phyloP scores from a whole-genome alignment of 805 yeast genomes.

The Suhomyces sp. region DNA sequence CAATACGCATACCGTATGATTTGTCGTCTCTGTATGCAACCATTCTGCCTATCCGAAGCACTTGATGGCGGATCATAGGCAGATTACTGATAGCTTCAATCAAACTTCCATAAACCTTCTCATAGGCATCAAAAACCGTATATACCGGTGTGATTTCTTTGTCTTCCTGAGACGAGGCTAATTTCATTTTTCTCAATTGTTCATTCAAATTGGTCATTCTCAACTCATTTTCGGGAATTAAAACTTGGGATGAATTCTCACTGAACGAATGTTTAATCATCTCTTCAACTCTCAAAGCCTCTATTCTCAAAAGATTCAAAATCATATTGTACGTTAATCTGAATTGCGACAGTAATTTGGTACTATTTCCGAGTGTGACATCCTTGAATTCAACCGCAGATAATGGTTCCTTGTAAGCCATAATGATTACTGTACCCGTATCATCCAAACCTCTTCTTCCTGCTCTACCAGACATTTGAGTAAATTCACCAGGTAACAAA shows the following conservation, averaged over 20 bases:
- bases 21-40: slow-evolving; percentile 59
- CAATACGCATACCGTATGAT: slow-evolving; percentile 43
- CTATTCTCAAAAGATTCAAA: slow-evolving; percentile 84
- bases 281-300: slow-evolving; percentile 94
- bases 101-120: slow-evolving; percentile 43
- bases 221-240: slow-evolving; percentile 82
- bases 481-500: slow-evolving; percentile 91
- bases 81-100: slow-evolving; percentile 48
- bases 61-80: slow-evolving; percentile 45
- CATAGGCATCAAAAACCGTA: slow-evolving; percentile 46
- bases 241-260: slow-evolving; percentile 82
- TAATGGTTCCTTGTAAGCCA: slow-evolving; percentile 74
- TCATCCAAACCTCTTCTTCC: slow-evolving; percentile 95
- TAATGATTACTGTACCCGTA: slow-evolving; percentile 91
- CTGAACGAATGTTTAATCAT: slow-evolving; percentile 96
- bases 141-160: slow-evolving; percentile 47
- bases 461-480: slow-evolving; percentile 99
- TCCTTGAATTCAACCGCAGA: slow-evolving; percentile 63
- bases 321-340: slow-evolving; percentile 95
- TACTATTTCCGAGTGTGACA: slow-evolving; percentile 84
- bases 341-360: slow-evolving; percentile 88
- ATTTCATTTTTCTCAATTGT: slow-evolving; percentile 39
- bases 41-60: slow-evolving; percentile 54
- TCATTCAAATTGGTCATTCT: slow-evolving; percentile 54
- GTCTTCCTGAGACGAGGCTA: slow-evolving; percentile 36